These are phyloP conservation scores for Cladosporium sp. DNA, from an alignment of 2,329 filamentous ascomycete species.

Conservation along the genomic window DNA sequence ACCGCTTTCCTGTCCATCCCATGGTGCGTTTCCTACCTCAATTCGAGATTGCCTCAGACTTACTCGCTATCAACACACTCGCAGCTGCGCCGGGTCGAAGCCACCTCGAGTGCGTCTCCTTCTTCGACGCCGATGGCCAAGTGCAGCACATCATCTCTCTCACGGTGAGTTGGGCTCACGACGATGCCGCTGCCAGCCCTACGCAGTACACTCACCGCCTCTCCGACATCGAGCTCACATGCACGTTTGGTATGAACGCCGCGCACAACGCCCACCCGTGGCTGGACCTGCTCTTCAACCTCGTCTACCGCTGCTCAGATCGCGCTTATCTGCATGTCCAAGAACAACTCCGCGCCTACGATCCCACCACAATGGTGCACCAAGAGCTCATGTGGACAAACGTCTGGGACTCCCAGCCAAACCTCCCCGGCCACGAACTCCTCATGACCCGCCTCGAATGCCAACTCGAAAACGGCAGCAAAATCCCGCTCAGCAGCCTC, in stretches of 20 bases:
- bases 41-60: too few species aligned
- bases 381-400: background rate
- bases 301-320: conserved; percentile 2
- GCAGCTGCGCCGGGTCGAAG: background rate
- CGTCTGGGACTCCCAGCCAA: background rate
- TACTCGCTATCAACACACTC: background rate
- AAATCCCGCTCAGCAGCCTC: background rate
- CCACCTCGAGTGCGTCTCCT: background rate
- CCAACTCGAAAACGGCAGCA: background rate
- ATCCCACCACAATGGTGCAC: background rate
- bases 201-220: background rate
- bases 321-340: background rate
- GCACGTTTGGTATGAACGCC: background rate
- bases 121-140: too few species aligned
- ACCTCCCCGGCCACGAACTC: background rate
- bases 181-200: too few species aligned
- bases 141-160: background rate
- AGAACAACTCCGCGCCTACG: background rate
- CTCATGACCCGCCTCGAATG: background rate
- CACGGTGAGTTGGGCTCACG: background rate
- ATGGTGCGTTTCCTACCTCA: background rate
- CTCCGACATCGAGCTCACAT: background rate
- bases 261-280: background rate
- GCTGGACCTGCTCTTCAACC: background rate
- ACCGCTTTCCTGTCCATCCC: background rate